Conservation (phyloP, 2,329 filamentous ascomycete species). For the Hymenoscyphus occultus region DNA sequence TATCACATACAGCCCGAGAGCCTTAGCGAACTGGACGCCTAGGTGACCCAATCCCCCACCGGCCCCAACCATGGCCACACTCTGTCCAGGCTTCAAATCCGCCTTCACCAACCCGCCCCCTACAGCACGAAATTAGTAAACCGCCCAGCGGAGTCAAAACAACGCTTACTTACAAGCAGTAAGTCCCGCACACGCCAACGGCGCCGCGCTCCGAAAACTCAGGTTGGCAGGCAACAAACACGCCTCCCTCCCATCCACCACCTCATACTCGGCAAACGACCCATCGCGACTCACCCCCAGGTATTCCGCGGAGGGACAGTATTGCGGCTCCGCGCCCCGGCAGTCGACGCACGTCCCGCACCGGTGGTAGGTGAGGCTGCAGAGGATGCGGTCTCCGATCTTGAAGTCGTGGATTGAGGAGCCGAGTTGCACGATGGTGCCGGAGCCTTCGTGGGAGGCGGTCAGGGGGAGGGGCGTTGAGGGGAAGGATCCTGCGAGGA, state of each 20-base stretch:
- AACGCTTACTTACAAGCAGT: constrained; percentile 35
- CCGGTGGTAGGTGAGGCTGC: constrained; percentile 49
- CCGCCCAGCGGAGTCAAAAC: not conserved
- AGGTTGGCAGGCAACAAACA: constrained; percentile 49
- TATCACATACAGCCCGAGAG: constrained; percentile 49
- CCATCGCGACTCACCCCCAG: constrained; percentile 52
- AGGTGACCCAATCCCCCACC: constrained; percentile 54
- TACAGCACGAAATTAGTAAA: not conserved
- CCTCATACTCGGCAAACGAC: constrained; percentile 55
- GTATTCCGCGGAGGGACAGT: constrained; percentile 47
- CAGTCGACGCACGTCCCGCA: constrained; percentile 55
- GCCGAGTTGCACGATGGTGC: constrained; percentile 36
- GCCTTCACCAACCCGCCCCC: constrained; percentile 40
- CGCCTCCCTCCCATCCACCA: constrained; percentile 47
- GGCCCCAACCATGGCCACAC: constrained; percentile 46
- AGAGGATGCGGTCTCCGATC: constrained; percentile 47
- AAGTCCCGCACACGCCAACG: constrained; percentile 54
- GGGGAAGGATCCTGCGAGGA: constrained; percentile 46
- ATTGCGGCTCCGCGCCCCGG: constrained; percentile 47
- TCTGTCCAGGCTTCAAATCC: constrained; percentile 35
- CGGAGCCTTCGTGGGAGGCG: constrained; percentile 41
- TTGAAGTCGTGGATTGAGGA: constrained; percentile 32
- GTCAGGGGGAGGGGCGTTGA: constrained; percentile 48
- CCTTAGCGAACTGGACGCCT: constrained; percentile 48
- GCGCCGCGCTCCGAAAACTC: constrained; percentile 50